These are phyloP conservation scores for Massarina eburnea DNA, from an alignment of 2,329 filamentous ascomycete species.

Conservation along the genomic window DNA sequence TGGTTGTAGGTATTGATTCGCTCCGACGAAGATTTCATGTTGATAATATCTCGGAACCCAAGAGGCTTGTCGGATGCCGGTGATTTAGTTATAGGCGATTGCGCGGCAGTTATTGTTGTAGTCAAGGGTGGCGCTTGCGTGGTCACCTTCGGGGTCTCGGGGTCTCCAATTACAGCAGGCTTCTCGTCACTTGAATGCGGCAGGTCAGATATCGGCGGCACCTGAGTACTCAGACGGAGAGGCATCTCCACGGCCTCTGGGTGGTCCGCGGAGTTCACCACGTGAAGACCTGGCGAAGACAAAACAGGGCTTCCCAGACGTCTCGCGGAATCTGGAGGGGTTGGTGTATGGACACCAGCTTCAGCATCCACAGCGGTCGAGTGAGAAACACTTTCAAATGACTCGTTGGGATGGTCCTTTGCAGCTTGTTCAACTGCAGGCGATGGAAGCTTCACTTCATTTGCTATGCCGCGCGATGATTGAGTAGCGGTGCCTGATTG, in stretches of 20 bases:
- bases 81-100: conserved; percentile 22
- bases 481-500: conserved; percentile 11
- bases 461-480: conserved; percentile 10
- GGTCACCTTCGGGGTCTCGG: conserved; percentile 7
- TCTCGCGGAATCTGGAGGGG: conserved; percentile 16
- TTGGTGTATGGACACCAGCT: conserved; percentile 12
- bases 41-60: conserved; percentile 76
- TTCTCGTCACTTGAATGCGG: conserved; percentile 13
- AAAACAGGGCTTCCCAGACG: conserved; percentile 21
- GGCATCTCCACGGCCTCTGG: conserved; percentile 43
- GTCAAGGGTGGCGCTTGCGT: conserved; percentile 6
- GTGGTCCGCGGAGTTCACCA: conserved; percentile 45
- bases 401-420: conserved; percentile 19
- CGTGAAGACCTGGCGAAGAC: conserved; percentile 42
- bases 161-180: conserved; percentile 6
- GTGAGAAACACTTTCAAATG: conserved; percentile 17
- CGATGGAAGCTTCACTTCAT: conserved; percentile 10
- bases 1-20: conserved; percentile 74
- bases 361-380: conserved; percentile 23
- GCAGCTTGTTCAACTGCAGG: conserved; percentile 16
- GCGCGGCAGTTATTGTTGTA: conserved; percentile 14
- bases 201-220: conserved; percentile 9
- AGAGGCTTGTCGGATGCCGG: conserved; percentile 42
- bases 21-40: conserved; percentile 64
- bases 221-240: conserved; percentile 33